Evolutionary conservation across 2,329 filamentous ascomycete genomes (phyloP).

Genomic region (Trichoderma sp.): DNA sequence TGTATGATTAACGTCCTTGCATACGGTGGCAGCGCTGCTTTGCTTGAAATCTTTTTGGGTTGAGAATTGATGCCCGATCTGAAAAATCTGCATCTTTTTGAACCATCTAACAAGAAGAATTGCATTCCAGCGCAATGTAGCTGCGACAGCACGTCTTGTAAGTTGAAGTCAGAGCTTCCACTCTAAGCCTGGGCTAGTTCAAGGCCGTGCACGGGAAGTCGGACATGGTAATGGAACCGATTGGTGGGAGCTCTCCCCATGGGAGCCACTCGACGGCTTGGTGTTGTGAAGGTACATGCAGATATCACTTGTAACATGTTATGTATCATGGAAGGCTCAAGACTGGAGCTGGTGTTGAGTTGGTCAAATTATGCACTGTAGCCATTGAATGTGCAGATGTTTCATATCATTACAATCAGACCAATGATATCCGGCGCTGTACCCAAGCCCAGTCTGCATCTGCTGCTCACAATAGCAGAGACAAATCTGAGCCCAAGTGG

Average conservation of each 20-base stretch:
- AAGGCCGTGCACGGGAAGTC: background rate
- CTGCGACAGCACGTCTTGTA: background rate
- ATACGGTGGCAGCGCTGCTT: background rate
- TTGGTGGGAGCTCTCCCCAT: background rate
- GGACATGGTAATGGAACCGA: constrained; percentile 9
- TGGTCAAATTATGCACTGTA: background rate
- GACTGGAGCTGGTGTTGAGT: background rate
- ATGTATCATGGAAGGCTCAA: background rate
- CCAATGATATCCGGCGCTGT: background rate
- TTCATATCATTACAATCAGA: background rate
- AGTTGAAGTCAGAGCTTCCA: background rate
- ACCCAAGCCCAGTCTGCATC: background rate
- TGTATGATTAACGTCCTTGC: background rate
- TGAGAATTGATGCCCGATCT: background rate
- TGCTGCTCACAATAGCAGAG: background rate
- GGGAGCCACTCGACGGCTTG: background rate
- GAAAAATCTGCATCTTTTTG: background rate
- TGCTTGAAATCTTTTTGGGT: background rate
- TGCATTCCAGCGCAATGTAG: background rate
- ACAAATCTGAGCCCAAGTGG: background rate
- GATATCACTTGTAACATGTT: background rate
- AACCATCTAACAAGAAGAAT: background rate
- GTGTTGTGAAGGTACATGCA: background rate
- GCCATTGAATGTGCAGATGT: background rate
- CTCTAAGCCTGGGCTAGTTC: background rate